These are phyloP conservation scores for Ambrosia artemisiifolia DNA, from an alignment of 129 eudicot genomes.

Conservation along the genomic window DNA sequence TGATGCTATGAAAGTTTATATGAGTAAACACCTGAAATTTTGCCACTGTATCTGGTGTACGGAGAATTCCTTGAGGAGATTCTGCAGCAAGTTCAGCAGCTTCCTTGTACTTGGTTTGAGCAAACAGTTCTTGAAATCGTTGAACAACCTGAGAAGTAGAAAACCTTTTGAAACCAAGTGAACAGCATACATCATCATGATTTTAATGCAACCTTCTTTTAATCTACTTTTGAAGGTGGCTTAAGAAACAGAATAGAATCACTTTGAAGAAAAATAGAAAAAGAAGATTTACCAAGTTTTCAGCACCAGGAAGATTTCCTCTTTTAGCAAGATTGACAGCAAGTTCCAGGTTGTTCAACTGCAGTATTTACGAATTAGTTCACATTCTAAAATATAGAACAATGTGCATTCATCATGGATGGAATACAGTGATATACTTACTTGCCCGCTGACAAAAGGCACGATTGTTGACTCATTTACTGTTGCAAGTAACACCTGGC, in stretches of 20 bases:
- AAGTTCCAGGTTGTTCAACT: constrained; percentile 96
- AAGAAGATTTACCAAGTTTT: constrained; percentile 62
- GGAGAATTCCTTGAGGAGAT: constrained; percentile 95
- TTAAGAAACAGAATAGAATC: not conserved
- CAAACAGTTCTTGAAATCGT: constrained; percentile 95
- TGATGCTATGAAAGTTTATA: not conserved
- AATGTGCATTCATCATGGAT: not conserved
- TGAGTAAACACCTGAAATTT: constrained; percentile 70
- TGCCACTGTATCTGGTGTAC: constrained; percentile 97
- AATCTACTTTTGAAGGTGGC: not conserved
- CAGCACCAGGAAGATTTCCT: constrained; percentile 99
- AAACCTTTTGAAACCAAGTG: constrained; percentile 5
- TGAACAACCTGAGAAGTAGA: constrained; percentile 71
- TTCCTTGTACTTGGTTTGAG: constrained; percentile 97
- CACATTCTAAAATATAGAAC: not conserved
- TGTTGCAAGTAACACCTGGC: constrained; percentile 94
- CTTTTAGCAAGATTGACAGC: constrained; percentile 98
- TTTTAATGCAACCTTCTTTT: not conserved
- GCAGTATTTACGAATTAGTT: constrained; percentile 19
- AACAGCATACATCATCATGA: constrained; percentile 13
- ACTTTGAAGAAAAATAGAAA: not conserved
- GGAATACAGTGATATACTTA: constrained; percentile 26
- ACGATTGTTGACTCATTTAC: constrained; percentile 90
- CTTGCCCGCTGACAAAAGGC: constrained; percentile 92
- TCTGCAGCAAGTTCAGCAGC: constrained; percentile 99